Evolutionary conservation across 805 yeast species (phyloP).

Genomic region (Yarrowia divulgata): DNA sequence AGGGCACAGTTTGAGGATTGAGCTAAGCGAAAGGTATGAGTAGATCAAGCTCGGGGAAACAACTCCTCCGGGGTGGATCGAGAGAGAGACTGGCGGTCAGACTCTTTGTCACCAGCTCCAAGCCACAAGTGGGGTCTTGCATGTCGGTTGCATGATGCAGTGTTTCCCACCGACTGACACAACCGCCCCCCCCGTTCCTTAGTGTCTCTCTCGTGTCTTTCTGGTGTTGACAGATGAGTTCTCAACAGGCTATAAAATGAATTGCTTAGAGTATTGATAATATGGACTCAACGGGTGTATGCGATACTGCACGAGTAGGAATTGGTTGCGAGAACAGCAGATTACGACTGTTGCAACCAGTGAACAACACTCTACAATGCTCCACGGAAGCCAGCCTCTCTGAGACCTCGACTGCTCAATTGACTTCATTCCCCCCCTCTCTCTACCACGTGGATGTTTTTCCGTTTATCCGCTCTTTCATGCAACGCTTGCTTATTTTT

Average conservation of each 20-base stretch:
- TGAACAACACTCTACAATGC: no score
- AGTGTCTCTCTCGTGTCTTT: neutral
- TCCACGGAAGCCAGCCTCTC: neutral
- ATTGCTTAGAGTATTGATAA: neutral
- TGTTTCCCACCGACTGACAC: slow-evolving; percentile 6
- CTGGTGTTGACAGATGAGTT: neutral
- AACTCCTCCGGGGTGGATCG: no score
- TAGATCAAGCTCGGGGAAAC: slow-evolving; percentile 7
- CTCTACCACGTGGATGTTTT: slow-evolving; percentile 31
- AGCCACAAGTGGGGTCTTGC: slow-evolving; percentile 6
- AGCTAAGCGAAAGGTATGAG: neutral
- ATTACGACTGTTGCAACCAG: neutral
- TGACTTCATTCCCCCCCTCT: neutral
- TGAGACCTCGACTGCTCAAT: neutral
- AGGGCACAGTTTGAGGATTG: neutral
- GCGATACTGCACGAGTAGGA: neutral
- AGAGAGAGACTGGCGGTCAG: neutral
- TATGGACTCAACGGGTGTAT: neutral
- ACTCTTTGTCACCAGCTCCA: neutral
- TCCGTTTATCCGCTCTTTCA: slow-evolving; percentile 35
- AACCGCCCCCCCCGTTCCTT: neutral
- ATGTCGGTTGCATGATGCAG: slow-evolving; percentile 8
- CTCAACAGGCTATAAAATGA: neutral
- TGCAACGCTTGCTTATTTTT: slow-evolving; percentile 29
- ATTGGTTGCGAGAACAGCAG: neutral